Conservation (phyloP, 2,329 filamentous ascomycete genomes). For the Microcyclospora tardicrescens region DNA sequence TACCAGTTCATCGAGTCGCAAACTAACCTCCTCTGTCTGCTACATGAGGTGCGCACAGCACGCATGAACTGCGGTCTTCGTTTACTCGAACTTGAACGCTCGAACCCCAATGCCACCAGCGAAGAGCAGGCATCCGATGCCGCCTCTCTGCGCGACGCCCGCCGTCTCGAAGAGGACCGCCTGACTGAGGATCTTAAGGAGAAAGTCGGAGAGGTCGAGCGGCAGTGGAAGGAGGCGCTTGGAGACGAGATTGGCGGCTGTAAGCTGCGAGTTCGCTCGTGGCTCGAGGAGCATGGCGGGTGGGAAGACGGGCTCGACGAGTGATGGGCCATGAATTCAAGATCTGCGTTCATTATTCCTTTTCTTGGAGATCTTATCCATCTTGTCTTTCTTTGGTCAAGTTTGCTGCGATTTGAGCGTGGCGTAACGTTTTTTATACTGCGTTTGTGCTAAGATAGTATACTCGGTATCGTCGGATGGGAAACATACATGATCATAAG, state of each 20-base stretch:
- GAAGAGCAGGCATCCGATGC: conserved; percentile 28
- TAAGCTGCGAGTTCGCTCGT: conserved; percentile 60
- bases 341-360: too few relatives aligned
- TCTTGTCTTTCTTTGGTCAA: too few relatives aligned
- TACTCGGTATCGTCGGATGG: too few relatives aligned
- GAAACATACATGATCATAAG: too few relatives aligned
- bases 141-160: conserved; percentile 43
- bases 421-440: too few relatives aligned
- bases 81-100: conserved; percentile 52
- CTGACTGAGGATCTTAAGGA: conserved; percentile 84
- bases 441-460: too few relatives aligned
- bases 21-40: conserved; percentile 74
- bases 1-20: conserved; percentile 97
- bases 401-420: too few relatives aligned
- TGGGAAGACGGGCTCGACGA: conserved; percentile 57
- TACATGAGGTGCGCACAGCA: conserved; percentile 80
- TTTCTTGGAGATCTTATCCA: too few relatives aligned
- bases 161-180: conserved; percentile 52
- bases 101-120: conserved; percentile 7
- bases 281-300: conserved; percentile 63
- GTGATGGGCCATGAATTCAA: too few relatives aligned
- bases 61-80: conserved; percentile 57
- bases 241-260: conserved; percentile 61
- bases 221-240: conserved; percentile 81
- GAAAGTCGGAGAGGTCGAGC: conserved; percentile 79